A percentile compares a stretch with the other conserved stretches of the same genome.
Evolutionary conservation across 2,329 filamentous ascomycete species (phyloP).

Genomic region (Talaromyces sp.): DNA sequence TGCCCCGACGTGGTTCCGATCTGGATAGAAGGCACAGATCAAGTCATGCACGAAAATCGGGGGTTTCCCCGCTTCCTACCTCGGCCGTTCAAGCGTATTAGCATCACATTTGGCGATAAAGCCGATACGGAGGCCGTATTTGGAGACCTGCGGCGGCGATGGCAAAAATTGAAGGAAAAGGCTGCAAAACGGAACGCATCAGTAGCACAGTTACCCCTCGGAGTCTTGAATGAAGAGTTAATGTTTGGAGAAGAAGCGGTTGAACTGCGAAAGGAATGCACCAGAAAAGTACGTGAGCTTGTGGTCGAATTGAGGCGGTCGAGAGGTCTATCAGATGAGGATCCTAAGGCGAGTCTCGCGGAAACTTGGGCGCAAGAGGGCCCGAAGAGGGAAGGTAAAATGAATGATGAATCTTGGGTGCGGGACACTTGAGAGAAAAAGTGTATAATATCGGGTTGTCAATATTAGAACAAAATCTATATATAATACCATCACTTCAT

Average conservation of each 20-base stretch:
- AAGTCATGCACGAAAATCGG: conserved; percentile 81
- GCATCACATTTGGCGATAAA: conserved; percentile 71
- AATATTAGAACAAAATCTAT: background rate
- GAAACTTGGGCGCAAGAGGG: conserved; percentile 71
- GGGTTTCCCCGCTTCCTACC: conserved; percentile 76
- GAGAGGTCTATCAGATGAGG: conserved; percentile 72
- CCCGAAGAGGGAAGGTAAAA: conserved; percentile 49
- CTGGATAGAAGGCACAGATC: conserved; percentile 85
- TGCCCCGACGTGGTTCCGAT: conserved; percentile 87
- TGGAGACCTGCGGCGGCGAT: conserved; percentile 68
- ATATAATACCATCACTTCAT: background rate
- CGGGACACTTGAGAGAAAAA: conserved; percentile 46
- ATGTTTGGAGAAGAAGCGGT: conserved; percentile 69
- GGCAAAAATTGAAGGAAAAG: conserved; percentile 61
- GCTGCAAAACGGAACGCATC: conserved; percentile 44
- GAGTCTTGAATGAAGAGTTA: conserved; percentile 60
- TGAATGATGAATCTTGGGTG: conserved; percentile 57
- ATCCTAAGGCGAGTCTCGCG: conserved; percentile 68
- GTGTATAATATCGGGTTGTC: conserved; percentile 6
- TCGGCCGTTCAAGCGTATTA: conserved; percentile 63
- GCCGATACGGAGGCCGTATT: conserved; percentile 70
- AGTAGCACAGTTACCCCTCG: conserved; percentile 37
- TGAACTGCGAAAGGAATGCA: conserved; percentile 72
- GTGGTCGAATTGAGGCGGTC: conserved; percentile 70
- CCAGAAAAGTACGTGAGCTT: conserved; percentile 69